Base-by-base conservation (phyloP, 1,284 basidiomycete species). In the Garcileccinum viscosum region DNA sequence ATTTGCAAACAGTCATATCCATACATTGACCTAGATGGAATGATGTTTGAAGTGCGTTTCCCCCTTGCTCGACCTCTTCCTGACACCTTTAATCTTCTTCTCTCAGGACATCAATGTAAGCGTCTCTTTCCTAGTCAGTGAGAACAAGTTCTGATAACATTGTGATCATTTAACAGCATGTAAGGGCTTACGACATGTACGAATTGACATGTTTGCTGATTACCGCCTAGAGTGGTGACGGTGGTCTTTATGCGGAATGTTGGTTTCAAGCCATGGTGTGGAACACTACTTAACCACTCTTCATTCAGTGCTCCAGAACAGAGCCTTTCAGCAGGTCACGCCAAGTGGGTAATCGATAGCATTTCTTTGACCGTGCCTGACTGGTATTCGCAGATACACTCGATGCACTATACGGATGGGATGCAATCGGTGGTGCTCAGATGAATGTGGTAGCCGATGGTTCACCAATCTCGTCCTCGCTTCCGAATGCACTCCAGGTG, bases 401-500 rank as follows among this genome's bases (percentile, higher is more conserved):
- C 1, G 81, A 77, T 4, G 84, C 89, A 24, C 80, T 91, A 11
- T 83, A 80, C 56, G 85, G 86, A 1, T 93, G 91, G 90, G 78
- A 77, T 63, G 78, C 89, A 8, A 74, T 91, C 17, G 86, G 86
- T 63, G 84, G 82, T 5, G 84, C 84, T 1, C 72, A 72, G 27
- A 84, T 92, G 62, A 79, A 78, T 7, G 89, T 92, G 15, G 80
- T 91, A 22, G 80, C 82, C 32, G 87, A 89, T 64, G 74, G 81
- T 5, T 74, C 74, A 5, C 87, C 89, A 0, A 83, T 93, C 3
- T 92, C 90, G 0, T 76, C 82, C 22, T 86, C 88, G 5, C 82
- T 92, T 7, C 90, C 90, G 1, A 92, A 92, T 75, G 87, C 90
- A 3, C 84, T 93, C 19, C 84, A 86, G 56, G 73, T 93, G 27